A percentile compares a stretch with the other conserved stretches of the same genome.
phyloP scores from a whole-genome alignment of 1,284 basidiomycete genomes.

The Leccinum variabile region DNA sequence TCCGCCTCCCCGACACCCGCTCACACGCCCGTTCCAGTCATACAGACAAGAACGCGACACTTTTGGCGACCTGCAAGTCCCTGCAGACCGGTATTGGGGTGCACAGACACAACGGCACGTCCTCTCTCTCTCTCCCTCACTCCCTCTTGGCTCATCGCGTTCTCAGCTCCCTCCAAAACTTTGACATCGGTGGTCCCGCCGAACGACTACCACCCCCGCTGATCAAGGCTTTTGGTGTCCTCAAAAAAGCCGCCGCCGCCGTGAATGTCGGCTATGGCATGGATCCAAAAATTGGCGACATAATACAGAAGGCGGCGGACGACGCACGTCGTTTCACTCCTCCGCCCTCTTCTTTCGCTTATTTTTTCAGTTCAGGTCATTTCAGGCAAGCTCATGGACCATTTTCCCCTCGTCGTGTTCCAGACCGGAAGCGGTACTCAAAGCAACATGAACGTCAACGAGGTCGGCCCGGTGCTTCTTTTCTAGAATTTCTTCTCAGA shows the following conservation, averaged over 20 bases:
- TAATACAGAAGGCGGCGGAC: slow-evolving; percentile 93
- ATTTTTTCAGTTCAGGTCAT: slow-evolving; percentile 67
- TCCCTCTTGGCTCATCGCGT: slow-evolving; percentile 10
- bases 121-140: not conserved
- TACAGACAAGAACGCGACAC: slow-evolving; percentile 81
- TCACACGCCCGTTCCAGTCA: slow-evolving; percentile 39
- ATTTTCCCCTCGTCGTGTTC: slow-evolving; percentile 99
- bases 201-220: slow-evolving; percentile 93
- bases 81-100: slow-evolving; percentile 96
- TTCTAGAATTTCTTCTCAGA: not conserved
- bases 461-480: slow-evolving; percentile 48
- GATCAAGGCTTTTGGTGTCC: slow-evolving; percentile 96
- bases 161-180: slow-evolving; percentile 89
- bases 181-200: slow-evolving; percentile 94
- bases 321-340: slow-evolving; percentile 56
- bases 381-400: slow-evolving; percentile 89
- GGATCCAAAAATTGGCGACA: slow-evolving; percentile 85
- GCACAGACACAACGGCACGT: slow-evolving; percentile 93
- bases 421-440: slow-evolving; percentile 99
- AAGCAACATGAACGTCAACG: slow-evolving; percentile 99
- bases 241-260: slow-evolving; percentile 96
- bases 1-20: not conserved
- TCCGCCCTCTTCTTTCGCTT: not conserved
- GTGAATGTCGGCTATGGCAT: slow-evolving; percentile 93
- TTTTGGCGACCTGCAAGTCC: slow-evolving; percentile 92